Conservation (phyloP, 108 stramenopile species). For the Cafeteria roenbergensis region DNA sequence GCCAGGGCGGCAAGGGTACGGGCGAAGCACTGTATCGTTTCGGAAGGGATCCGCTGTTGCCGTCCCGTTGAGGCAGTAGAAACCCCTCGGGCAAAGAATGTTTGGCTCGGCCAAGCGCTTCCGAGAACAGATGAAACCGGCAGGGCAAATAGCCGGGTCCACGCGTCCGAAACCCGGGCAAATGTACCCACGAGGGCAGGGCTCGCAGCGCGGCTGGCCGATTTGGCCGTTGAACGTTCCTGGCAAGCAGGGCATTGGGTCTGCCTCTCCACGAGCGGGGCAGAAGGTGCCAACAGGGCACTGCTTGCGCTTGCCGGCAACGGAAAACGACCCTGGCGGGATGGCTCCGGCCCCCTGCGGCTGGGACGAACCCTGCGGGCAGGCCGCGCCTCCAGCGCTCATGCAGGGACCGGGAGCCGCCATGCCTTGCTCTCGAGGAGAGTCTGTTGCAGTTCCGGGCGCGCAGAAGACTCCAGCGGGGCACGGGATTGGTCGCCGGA, state of each 20-base stretch:
- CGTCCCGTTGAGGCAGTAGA: constrained; percentile 64
- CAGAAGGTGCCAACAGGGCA: constrained; percentile 52
- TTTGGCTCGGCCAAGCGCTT: constrained; percentile 50
- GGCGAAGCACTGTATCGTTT: constrained; percentile 54
- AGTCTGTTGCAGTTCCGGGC: constrained; percentile 34
- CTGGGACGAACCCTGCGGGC: constrained; percentile 42
- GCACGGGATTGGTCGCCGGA: constrained; percentile 30
- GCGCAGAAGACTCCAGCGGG: constrained; percentile 47
- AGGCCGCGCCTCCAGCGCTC: constrained; percentile 50
- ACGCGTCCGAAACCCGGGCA: constrained; percentile 52
- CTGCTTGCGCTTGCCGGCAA: constrained; percentile 24
- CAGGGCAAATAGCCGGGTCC: constrained; percentile 45
- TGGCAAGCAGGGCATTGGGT: constrained; percentile 43
- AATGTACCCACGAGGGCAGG: constrained; percentile 45
- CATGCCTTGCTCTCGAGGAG: constrained; percentile 27
- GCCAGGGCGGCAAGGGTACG: constrained; percentile 50
- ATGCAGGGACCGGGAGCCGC: constrained; percentile 48
- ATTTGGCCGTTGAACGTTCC: constrained; percentile 41
- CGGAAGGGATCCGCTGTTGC: constrained; percentile 52
- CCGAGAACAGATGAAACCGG: constrained; percentile 36
- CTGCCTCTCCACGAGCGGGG: constrained; percentile 33
- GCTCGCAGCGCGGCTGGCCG: constrained; percentile 31
- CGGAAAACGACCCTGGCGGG: constrained; percentile 46
- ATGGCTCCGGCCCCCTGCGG: constrained; percentile 41
- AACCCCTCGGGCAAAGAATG: constrained; percentile 53